Evolutionary conservation across 805 yeast genomes (phyloP).

Genomic region (Metschnikowia lachancei): DNA sequence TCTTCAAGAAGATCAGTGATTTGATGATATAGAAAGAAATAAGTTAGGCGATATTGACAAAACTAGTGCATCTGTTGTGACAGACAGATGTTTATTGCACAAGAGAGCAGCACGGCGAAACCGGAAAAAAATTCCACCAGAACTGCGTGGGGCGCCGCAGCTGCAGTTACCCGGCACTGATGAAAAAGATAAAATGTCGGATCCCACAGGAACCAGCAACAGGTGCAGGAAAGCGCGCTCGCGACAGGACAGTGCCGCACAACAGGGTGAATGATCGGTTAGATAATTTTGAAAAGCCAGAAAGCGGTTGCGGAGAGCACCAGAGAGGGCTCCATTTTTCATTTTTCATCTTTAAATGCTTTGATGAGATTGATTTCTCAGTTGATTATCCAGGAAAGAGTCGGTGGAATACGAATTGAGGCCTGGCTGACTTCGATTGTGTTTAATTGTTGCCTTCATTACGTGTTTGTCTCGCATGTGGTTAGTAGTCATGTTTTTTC

Average conservation of each 20-base stretch:
- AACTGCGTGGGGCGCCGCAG: conserved; percentile 15
- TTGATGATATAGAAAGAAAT: no score
- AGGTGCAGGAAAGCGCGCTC: no score
- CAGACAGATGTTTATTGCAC: not conserved
- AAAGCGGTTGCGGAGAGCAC: not conserved
- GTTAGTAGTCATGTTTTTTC: no score
- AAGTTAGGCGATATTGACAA: not conserved
- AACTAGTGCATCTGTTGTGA: not conserved
- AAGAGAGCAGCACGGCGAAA: not conserved
- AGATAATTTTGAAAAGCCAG: conserved; percentile 11
- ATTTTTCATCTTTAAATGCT: no score
- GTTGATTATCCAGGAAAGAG: no score
- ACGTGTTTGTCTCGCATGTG: no score
- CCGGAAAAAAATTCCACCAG: conserved; percentile 6
- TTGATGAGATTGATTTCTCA: no score
- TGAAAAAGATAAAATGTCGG: conserved; percentile 20
- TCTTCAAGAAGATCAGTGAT: no score
- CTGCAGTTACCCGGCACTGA: conserved; percentile 18
- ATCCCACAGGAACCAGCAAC: conserved; percentile 14
- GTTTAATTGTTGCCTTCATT: no score
- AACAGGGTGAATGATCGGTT: conserved; percentile 15
- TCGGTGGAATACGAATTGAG: no score
- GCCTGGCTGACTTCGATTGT: not conserved
- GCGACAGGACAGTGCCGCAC: conserved; percentile 8
- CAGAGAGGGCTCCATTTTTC: no score